Evolutionary conservation across 2,329 filamentous ascomycete species (phyloP).

Genomic region (Pseudocercospora ulei): DNA sequence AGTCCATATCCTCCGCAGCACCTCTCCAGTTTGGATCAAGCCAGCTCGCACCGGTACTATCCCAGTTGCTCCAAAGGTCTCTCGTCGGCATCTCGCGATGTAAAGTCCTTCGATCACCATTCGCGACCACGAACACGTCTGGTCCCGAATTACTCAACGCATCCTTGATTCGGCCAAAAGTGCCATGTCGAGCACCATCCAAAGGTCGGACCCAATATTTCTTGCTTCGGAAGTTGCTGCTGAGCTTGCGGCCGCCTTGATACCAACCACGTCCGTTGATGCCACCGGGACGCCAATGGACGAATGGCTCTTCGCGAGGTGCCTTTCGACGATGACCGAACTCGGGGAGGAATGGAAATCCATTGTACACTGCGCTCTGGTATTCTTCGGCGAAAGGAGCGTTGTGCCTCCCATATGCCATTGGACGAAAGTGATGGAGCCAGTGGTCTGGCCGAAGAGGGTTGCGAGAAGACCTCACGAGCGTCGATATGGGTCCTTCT

Average conservation of each 20-base stretch:
- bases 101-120: constrained; percentile 35
- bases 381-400: constrained; percentile 20
- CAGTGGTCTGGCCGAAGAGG: background rate
- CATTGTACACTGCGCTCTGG: constrained; percentile 22
- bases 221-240: constrained; percentile 30
- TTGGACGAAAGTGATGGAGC: constrained; percentile 3
- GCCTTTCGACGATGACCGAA: constrained; percentile 23
- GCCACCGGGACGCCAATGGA: constrained; percentile 19
- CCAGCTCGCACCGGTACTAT: constrained; percentile 21
- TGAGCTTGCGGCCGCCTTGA: constrained; percentile 22
- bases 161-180: constrained; percentile 39
- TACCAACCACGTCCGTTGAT: constrained; percentile 22
- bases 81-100: constrained; percentile 35
- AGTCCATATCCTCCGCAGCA: constrained; percentile 31
- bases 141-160: constrained; percentile 38
- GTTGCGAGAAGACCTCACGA: background rate
- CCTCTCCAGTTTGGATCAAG: constrained; percentile 34
- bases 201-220: constrained; percentile 41
- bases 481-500: background rate
- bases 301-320: constrained; percentile 28
- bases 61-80: constrained; percentile 35
- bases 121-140: constrained; percentile 40
- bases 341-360: constrained; percentile 24
- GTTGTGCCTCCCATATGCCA: constrained; percentile 20
- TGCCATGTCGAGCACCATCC: constrained; percentile 36